These are phyloP conservation scores for Penicillium psychrofluorescens DNA, from an alignment of 495 filamentous ascomycete genomes.

Conservation along the genomic window DNA sequence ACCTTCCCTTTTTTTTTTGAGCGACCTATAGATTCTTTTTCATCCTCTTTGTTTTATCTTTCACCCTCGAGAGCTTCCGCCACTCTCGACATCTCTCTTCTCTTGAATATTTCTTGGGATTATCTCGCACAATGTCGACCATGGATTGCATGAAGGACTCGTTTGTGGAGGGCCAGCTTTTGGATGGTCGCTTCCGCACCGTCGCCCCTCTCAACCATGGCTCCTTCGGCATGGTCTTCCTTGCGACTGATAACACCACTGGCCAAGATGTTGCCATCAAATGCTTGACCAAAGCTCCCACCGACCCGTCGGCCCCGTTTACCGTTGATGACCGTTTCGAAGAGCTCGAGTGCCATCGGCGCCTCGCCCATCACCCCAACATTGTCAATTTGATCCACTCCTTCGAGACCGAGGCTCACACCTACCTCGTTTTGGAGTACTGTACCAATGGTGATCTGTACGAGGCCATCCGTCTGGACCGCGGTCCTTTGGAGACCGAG, in stretches of 20 bases:
- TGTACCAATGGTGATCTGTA: slow-evolving; percentile 96
- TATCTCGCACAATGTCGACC: slow-evolving; percentile 25
- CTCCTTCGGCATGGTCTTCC: slow-evolving; percentile 96
- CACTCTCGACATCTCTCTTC: slow-evolving; percentile 1
- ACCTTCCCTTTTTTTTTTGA: slow-evolving; percentile 16
- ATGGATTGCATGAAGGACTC: slow-evolving; percentile 78
- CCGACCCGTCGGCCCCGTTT: slow-evolving; percentile 45
- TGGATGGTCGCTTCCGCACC: slow-evolving; percentile 83
- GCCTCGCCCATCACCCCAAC: slow-evolving; percentile 74
- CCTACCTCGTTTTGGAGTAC: slow-evolving; percentile 91
- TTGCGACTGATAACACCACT: slow-evolving; percentile 71
- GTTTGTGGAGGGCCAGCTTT: slow-evolving; percentile 64
- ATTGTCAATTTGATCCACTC: slow-evolving; percentile 88
- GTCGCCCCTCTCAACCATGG: slow-evolving; percentile 95
- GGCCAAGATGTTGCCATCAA: slow-evolving; percentile 85
- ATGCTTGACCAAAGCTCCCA: slow-evolving; percentile 71
- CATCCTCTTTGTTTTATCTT: slow-evolving; percentile 8
- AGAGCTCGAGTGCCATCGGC: slow-evolving; percentile 75
- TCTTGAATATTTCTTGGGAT: slow-evolving; percentile 30
- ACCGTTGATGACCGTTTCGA: slow-evolving; percentile 78
- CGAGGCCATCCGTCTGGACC: slow-evolving; percentile 84
- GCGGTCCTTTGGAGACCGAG: slow-evolving; percentile 86
- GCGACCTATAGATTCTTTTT: slow-evolving; percentile 22
- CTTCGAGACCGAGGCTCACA: slow-evolving; percentile 84
- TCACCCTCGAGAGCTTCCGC: slow-evolving; percentile 10